Evolutionary conservation across 768 basidiomycete species (phyloP), one percentile per base, ranked within the genome.

Genomic region (Auriscalpium vulgare): DNA sequence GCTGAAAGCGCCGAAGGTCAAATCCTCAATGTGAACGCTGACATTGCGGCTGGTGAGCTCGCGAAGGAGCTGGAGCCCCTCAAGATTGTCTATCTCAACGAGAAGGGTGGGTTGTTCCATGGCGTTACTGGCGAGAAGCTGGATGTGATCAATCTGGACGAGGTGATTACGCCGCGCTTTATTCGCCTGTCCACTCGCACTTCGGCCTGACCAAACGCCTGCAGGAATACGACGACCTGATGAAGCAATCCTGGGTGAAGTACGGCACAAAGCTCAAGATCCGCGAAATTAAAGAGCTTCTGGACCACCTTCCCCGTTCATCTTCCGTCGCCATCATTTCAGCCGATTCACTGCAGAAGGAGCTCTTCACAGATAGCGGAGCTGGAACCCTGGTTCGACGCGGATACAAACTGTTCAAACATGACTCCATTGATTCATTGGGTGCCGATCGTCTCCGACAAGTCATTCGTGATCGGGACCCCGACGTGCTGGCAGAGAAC

Each of bases 231-330:
- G 91, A 95, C 62, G 81, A 81, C 21, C 85, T 99, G 56, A 91
- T 98, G 94, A 95, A 94, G 67, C 89, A 98, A 72, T 82, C 94
- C 7, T 99, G 97, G 97, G 95, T 99, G 71, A 97, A 97, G 70
- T 97, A 85, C 68, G 97, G 95, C 58, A 98, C 95, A 61, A 99
- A 99, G 72, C 89, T 99, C 71, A 98, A 98, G 75, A 81, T 99
- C 56, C 88, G 97, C 61, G 95, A 98, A 71, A 97, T 99, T 80
- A 99, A 99, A 74, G 97, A 98, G 67, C 85, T 99, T 53, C 83
- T 99, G 46, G 97, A 98, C 68, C 88, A 95, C 74, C 91, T 98
- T 60, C 97, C 97, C 14, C 94, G 97, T 56, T 89, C 97, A 3
- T 97, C 95, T 16, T 97, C 95, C 40, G 97, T 99, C 51, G 95